Base-by-base conservation (phyloP, 306 rosid species). In the Elaeagnus macrophylla region DNA sequence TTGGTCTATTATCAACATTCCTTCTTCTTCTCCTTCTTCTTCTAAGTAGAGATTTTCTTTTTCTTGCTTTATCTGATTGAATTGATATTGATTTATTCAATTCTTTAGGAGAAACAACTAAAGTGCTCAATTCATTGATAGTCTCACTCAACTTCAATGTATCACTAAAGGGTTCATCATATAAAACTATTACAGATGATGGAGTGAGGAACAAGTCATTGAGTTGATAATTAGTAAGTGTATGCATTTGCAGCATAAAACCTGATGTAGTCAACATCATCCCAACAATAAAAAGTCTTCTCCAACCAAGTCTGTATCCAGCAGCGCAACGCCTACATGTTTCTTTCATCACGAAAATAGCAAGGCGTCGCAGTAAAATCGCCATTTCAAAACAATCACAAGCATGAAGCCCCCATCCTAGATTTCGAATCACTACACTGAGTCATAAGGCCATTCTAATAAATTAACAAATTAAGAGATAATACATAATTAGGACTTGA, bases 221-320 rank as follows among this genome's bases (percentile, higher is more conserved):
- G 39, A 74, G 71, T 41, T 69, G 75, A 73, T 59, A 78, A 25
- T 25, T 25, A 60, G 70, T 53, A 57, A 80, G 77, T 36, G 67
- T 72, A 68, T 72, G 52, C 71, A 73, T 67, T 75, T 86, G 89
- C 68, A 87, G 62, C 55, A 67, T 48, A 37, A 73, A 62, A 37
- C 86, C 83, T 49, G 76, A 74, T 41, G 67, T 42, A 10, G 89
- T 77, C 68, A 91, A 57, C 53, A 77, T 11, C 48, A 80, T 72
- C 35, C 77, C 83, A 13, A 67, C 54, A 47, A 70, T 48, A 61
- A 72, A 52, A 39, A 91, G 45, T 69, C 66, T 84, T 63, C 76
- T 72, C 96, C 89, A 72, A 69, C 66, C 75, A 53, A 82, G 59
- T 75, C 57, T 79, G 72, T 76, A 64, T 11, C 82, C 66, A 3